Conservation (phyloP, 2,329 filamentous ascomycete genomes). For the Curvularia sp. region DNA sequence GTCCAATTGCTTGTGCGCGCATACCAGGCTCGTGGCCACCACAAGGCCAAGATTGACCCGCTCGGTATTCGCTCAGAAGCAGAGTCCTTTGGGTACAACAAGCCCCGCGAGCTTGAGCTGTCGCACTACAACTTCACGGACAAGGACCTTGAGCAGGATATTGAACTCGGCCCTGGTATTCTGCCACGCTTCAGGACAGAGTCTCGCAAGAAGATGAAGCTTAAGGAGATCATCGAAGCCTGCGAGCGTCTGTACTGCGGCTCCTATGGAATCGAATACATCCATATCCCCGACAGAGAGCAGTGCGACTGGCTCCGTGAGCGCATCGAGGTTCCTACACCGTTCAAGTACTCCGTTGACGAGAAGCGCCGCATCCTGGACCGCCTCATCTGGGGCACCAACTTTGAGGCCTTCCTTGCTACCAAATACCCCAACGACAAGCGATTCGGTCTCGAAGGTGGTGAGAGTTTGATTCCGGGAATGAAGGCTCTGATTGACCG, state of each 20-base stretch:
- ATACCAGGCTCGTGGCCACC: constrained; percentile 96
- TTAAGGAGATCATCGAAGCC: constrained; percentile 89
- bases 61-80: constrained; percentile 89
- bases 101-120: constrained; percentile 90
- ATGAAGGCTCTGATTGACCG: constrained; percentile 99
- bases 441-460: constrained; percentile 97
- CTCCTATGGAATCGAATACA: constrained; percentile 97
- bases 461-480: constrained; percentile 93
- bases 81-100: constrained; percentile 82
- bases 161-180: constrained; percentile 91
- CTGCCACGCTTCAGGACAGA: constrained; percentile 91
- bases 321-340: constrained; percentile 89
- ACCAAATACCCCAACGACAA: constrained; percentile 99
- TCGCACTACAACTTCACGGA: constrained; percentile 96
- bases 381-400: constrained; percentile 97
- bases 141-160: constrained; percentile 90
- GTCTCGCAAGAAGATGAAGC: constrained; percentile 90
- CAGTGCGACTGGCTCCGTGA: constrained; percentile 99
- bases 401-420: constrained; percentile 92
- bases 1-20: constrained; percentile 96
- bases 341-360: constrained; percentile 97
- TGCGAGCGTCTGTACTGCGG: constrained; percentile 98
- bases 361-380: constrained; percentile 98
- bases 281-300: constrained; percentile 95
- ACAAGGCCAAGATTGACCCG: constrained; percentile 97